These are phyloP conservation scores for Styphnolobium japonicum DNA, from an alignment of 306 rosid genomes.

Conservation along the genomic window DNA sequence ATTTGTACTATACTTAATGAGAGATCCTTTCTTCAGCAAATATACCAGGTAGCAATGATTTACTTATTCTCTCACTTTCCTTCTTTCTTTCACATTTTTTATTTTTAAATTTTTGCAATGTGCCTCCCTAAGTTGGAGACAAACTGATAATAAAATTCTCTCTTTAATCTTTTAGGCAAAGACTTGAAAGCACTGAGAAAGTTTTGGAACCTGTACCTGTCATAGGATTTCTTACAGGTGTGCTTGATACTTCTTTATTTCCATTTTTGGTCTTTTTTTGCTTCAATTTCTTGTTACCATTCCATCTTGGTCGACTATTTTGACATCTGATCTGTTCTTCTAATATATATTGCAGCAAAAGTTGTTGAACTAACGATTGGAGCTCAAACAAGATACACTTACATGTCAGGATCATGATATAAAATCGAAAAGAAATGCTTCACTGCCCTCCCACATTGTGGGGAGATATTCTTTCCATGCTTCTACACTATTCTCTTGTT, in stretches of 20 bases:
- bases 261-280: not conserved
- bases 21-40: slow-evolving; percentile 78
- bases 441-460: not conserved
- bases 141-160: not conserved
- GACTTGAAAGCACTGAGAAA: slow-evolving; percentile 51
- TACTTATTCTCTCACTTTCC: not conserved
- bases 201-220: slow-evolving; percentile 55
- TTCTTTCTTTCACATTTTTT: not conserved
- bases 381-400: slow-evolving; percentile 73
- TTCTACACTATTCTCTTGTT: not conserved
- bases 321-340: not conserved
- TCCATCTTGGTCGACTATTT: not conserved
- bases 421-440: not conserved
- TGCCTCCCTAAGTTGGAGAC: not conserved
- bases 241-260: not conserved
- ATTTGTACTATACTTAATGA: slow-evolving; percentile 65
- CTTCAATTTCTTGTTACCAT: not conserved
- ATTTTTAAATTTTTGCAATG: not conserved
- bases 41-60: slow-evolving; percentile 45
- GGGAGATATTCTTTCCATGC: not conserved
- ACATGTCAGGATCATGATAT: slow-evolving; percentile 63
- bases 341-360: slow-evolving; percentile 41
- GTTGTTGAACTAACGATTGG: slow-evolving; percentile 58
- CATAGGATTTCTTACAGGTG: slow-evolving; percentile 66
- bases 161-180: slow-evolving; percentile 41